Base-by-base conservation (phyloP, 2,329 filamentous ascomycete species). In the Xylariaceae sp. region DNA sequence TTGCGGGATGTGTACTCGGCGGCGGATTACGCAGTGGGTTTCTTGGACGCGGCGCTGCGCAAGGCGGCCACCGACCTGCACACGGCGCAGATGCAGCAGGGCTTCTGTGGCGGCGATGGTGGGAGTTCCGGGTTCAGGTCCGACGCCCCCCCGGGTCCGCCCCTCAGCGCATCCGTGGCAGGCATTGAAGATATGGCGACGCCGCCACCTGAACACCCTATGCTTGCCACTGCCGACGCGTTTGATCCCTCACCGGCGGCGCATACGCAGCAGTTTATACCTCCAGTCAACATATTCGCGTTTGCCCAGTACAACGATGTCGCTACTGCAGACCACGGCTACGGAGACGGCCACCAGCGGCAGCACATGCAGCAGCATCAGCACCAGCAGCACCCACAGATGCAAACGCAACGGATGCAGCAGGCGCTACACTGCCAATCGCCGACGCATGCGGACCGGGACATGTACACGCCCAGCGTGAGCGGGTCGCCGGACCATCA, bases 21-120 rank as follows among this genome's bases (percentile, higher is more conserved):
- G 0, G 90, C 90, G n/a, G 89, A 95, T 58, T 94, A 92, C 50
- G 88, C 87, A n/a, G 90, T 85, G 1, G 85, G 85, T 3, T 95
- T 95, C 64, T 70, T 95, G n/a, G 86, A 94, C 55, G 87, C 88
- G 1, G 87, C 88, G 1, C 83, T 94, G 42, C 80, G 84, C 42
- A 93, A 94, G 63, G 86, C 86, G 7, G 79, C 84, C 36, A 88
- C 92, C 42, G 78, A 84, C 36, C 67, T 87, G 24, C 73, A 61
- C 32, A 45, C 46, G 9, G 46, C 49, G 11, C 55, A 59, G 29
- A 37, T 21, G 12, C 44, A 45, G 15, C 35, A 27, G 9, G n/a
- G 9, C 7, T 23, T 19, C 52, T 5, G 55, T 52, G 11, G 49
- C 55, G 14, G 51, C 52, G n/a, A 47, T 55, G 25, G 50, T 49